Evolutionary conservation across 768 basidiomycete genomes (phyloP), one percentile per base, ranked within the genome.

Genomic region (Auricularia sp.): DNA sequence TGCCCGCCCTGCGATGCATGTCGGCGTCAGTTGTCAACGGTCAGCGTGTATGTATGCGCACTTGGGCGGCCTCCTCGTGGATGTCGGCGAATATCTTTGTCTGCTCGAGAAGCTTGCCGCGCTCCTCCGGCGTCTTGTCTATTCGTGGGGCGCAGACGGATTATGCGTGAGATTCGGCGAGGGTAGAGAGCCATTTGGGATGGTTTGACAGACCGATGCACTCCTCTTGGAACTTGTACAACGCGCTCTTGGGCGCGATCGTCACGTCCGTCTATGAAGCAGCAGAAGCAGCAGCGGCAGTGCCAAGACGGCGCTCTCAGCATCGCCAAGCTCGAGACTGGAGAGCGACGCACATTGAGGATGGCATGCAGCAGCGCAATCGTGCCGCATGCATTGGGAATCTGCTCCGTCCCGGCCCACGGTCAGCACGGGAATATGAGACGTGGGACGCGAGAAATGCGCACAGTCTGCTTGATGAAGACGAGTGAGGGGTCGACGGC

Each of bases 391-490:
- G 92, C 92, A 69, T 94, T 94, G 3, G 79, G 73, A 65, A 92
- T 92, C 89, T 91, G 65, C 37, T n/a, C 18, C 35, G 8, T 29
- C 29, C 29, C 29, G 29, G 29, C 29, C 29, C 29, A 37, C 33
- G 62, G 14, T 54, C 16, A 51, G 21, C 63, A 51, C 51, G 14
- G n/a, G 21, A 37, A 29, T 6, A 1, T 21, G 16, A 16, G 3
- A 3, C 2, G 34, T 24, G 11, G 47, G 36, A 61, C 11, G 51
- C 58, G 14, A 2, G 56, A 42, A 8, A 14, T 36, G 71, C 81
- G 37, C 64, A 92, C 93, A 62, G 90, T 96, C 73, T 97, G 94
- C 74, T 92, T 93, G 77, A 96, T 92, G 82, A 86, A 97, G 69
- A 94, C 77, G 3, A 96, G 76, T 0, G 83, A 84, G 4, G 83